Conservation (phyloP, 2,329 filamentous ascomycete genomes). For the Stagonosporopsis chrysanthemi region DNA sequence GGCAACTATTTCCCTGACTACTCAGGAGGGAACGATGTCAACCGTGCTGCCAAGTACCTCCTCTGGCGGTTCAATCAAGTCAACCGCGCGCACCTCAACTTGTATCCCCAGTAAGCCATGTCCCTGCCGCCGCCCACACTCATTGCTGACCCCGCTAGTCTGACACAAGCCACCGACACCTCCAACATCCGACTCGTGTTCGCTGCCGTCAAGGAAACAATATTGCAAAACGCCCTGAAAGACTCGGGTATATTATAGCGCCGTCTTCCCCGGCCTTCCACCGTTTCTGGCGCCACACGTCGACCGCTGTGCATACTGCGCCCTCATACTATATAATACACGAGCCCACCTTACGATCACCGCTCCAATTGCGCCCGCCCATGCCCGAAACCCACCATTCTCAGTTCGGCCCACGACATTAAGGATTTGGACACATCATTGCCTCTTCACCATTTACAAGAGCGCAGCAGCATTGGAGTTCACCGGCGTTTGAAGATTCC, state of each 20-base stretch:
- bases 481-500: slow-evolving; percentile 43
- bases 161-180: slow-evolving; percentile 98
- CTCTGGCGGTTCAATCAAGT: slow-evolving; percentile 99
- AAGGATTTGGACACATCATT: slow-evolving; percentile 46
- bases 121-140: slow-evolving; percentile 11
- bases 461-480: slow-evolving; percentile 51
- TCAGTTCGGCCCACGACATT: slow-evolving; percentile 42
- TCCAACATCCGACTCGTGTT: slow-evolving; percentile 98
- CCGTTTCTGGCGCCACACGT: slow-evolving; percentile 29
- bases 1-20: slow-evolving; percentile 98
- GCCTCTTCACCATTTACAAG: slow-evolving; percentile 45
- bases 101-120: slow-evolving; percentile 81
- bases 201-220: slow-evolving; percentile 97
- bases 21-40: slow-evolving; percentile 95
- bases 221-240: slow-evolving; percentile 96
- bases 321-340: slow-evolving; percentile 45
- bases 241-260: slow-evolving; percentile 87
- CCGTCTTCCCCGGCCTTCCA: slow-evolving; percentile 2
- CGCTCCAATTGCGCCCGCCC: slow-evolving; percentile 34
- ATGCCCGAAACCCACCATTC: slow-evolving; percentile 36
- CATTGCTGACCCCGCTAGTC: slow-evolving; percentile 61
- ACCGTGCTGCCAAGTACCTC: slow-evolving; percentile 96
- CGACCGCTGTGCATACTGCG: slow-evolving; percentile 43
- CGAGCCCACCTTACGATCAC: slow-evolving; percentile 44
- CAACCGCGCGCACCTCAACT: slow-evolving; percentile 91